Percentiles rank a stretch among this genome's conserved stretches.
phyloP scores from a whole-genome alignment of 257 asterid genomes.

The Primulina tabacum region DNA sequence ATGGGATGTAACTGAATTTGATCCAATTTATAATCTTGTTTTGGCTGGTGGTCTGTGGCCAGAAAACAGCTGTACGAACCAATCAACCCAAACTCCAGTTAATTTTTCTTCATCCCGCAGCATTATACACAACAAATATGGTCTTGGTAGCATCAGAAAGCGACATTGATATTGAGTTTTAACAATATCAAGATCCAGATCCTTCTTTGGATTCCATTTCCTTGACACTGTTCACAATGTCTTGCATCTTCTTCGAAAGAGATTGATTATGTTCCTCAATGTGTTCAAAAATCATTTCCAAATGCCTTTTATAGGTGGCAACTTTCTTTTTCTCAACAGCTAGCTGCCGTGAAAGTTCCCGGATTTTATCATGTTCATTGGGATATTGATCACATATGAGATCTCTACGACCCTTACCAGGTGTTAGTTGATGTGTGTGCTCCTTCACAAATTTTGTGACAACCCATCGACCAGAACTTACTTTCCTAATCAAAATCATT shows the following conservation, averaged over 20 bases:
- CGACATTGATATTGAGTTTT: constrained; percentile 9
- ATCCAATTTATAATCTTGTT: too few species aligned
- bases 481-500: constrained; percentile 88
- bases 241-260: constrained; percentile 71
- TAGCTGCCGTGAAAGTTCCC: constrained; percentile 85
- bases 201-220: constrained; percentile 69
- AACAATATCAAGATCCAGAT: constrained; percentile 39
- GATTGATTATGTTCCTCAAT: constrained; percentile 89
- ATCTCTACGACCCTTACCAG: constrained; percentile 88
- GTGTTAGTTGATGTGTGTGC: constrained; percentile 82
- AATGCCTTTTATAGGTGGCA: constrained; percentile 79
- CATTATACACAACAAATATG: constrained; percentile 16
- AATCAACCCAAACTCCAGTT: background rate
- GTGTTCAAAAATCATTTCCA: constrained; percentile 89
- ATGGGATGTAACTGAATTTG: too few species aligned
- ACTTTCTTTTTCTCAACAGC: constrained; percentile 88
- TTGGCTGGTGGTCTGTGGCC: too few species aligned
- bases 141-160: constrained; percentile 1
- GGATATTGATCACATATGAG: constrained; percentile 86
- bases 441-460: constrained; percentile 87
- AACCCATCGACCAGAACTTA: constrained; percentile 79
- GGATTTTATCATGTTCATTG: constrained; percentile 84
- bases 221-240: constrained; percentile 67
- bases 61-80: too few species aligned
- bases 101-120: constrained; percentile 25